phyloP scores from a whole-genome alignment of 192 early-diverging fungal species.

The Dimargaris xerosporica region DNA sequence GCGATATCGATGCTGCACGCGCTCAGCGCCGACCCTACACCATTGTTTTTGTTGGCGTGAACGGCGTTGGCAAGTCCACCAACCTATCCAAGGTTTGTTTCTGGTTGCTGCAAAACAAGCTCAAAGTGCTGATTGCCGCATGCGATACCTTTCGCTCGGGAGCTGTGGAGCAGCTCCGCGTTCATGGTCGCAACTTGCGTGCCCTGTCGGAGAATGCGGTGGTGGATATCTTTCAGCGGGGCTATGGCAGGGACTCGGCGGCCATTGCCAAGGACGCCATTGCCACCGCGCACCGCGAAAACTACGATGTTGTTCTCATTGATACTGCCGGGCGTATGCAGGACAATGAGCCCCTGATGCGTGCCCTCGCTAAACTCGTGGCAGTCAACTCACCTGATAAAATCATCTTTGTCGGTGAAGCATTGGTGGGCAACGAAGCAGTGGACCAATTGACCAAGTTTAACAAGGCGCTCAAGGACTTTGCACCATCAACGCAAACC shows the following conservation, averaged over 20 bases:
- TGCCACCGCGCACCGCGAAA: slow-evolving; percentile 48
- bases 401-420: slow-evolving; percentile 95
- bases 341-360: slow-evolving; percentile 96
- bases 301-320: slow-evolving; percentile 82
- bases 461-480: slow-evolving; percentile 84
- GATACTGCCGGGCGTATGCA: slow-evolving; percentile 98
- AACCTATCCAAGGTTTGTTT: slow-evolving; percentile 91
- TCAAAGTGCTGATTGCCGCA: slow-evolving; percentile 80
- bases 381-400: slow-evolving; percentile 86
- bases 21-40: slow-evolving; percentile 62
- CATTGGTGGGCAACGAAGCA: slow-evolving; percentile 91
- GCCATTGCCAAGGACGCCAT: slow-evolving; percentile 91
- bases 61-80: slow-evolving; percentile 88
- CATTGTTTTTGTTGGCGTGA: slow-evolving; percentile 88
- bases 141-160: slow-evolving; percentile 95
- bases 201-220: slow-evolving; percentile 45
- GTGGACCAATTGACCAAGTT: slow-evolving; percentile 94
- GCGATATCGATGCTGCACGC: slow-evolving; percentile 65
- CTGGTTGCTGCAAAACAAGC: slow-evolving; percentile 85
- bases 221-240: slow-evolving; percentile 86
- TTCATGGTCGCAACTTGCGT: slow-evolving; percentile 75
- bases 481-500: slow-evolving; percentile 60
- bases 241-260: slow-evolving; percentile 94
- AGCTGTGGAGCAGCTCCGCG: slow-evolving; percentile 87
- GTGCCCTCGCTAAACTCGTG: slow-evolving; percentile 86